phyloP scores from a whole-genome alignment of 495 filamentous ascomycete species.

The Penicillium goetzii region DNA sequence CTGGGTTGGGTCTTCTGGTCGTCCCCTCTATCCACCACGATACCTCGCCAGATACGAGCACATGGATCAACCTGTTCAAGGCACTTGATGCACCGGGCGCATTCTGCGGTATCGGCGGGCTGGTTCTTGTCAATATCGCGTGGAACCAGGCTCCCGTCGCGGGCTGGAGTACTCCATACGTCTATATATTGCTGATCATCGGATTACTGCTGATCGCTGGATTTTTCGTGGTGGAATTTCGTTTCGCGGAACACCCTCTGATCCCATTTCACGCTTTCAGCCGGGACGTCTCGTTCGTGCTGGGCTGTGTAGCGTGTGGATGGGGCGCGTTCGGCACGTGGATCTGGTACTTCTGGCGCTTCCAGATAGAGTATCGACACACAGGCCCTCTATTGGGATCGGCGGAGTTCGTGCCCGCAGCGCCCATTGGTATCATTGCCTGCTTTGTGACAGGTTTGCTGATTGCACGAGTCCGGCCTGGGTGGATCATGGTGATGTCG shows the following conservation, averaged over 20 bases:
- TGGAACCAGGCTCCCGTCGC: constrained; percentile 55
- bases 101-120: constrained; percentile 55
- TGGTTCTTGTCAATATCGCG: constrained; percentile 59
- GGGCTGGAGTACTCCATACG: constrained; percentile 50
- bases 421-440: constrained; percentile 43
- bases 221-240: constrained; percentile 49
- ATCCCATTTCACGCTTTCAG: constrained; percentile 48
- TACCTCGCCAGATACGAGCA: constrained; percentile 3
- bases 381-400: constrained; percentile 41
- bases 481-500: constrained; percentile 53
- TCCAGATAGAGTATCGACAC: constrained; percentile 40
- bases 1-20: constrained; percentile 43
- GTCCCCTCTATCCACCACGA: constrained; percentile 52
- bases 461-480: constrained; percentile 41
- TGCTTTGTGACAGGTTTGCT: constrained; percentile 50
- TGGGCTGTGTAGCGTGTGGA: constrained; percentile 50
- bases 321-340: constrained; percentile 56
- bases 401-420: constrained; percentile 46
- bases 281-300: constrained; percentile 44
- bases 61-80: constrained; percentile 19
- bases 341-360: constrained; percentile 53
- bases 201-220: constrained; percentile 41
- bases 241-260: constrained; percentile 42
- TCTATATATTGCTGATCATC: constrained; percentile 51
- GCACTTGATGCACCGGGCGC: constrained; percentile 56